These are phyloP conservation scores for Citrullus mucosospermus DNA, from an alignment of 306 rosid species.

Conservation along the genomic window DNA sequence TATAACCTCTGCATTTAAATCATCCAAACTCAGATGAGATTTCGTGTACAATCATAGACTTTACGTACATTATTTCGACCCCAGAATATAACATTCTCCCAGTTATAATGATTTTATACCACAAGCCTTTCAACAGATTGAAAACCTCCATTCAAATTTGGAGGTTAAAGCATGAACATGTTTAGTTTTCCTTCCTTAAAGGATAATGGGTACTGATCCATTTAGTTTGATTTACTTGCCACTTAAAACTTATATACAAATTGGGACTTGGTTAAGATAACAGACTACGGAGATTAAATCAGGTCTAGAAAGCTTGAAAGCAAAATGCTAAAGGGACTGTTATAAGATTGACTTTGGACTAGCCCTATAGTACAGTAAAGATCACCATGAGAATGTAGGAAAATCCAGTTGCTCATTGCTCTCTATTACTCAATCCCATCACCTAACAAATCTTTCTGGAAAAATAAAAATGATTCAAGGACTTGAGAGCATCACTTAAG, in stretches of 20 bases:
- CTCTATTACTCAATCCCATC: too few relatives aligned
- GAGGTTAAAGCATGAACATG: background rate
- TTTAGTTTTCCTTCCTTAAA: background rate
- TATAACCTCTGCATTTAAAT: background rate
- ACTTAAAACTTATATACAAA: background rate
- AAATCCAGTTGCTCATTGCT: too few relatives aligned
- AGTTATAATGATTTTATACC: background rate
- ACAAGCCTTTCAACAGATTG: background rate
- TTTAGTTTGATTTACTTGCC: background rate
- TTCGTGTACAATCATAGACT: background rate
- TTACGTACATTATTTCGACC: background rate
- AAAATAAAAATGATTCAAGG: background rate
- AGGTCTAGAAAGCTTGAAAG: background rate
- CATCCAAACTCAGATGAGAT: background rate
- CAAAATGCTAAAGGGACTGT: background rate
- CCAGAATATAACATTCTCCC: background rate
- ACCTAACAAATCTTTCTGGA: background rate
- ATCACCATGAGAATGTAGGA: background rate
- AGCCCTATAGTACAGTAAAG: background rate
- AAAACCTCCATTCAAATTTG: background rate
- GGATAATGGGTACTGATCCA: background rate
- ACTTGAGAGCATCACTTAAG: background rate
- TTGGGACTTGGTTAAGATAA: background rate
- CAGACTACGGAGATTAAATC: background rate
- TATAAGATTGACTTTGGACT: background rate